Evolutionary conservation across 148 eudicot genomes (phyloP).

Genomic region (Chenopodium album): DNA sequence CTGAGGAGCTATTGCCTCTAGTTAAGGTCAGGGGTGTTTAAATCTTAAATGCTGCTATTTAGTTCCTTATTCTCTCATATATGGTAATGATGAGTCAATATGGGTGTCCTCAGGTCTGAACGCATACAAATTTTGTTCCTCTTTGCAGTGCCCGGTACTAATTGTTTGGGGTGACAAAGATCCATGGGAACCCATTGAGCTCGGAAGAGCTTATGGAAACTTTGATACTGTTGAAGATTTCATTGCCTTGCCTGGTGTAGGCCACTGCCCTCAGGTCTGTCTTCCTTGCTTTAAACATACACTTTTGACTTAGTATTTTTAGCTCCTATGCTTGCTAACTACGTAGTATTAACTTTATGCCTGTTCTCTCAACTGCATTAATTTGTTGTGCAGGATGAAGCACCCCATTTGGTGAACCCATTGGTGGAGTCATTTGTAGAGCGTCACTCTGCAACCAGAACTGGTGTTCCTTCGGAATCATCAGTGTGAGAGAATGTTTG

Average conservation of each 20-base stretch:
- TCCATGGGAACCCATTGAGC: slow-evolving; percentile 98
- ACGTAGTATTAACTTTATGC: background rate
- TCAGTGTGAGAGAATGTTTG: slow-evolving; percentile 6
- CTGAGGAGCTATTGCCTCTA: slow-evolving; percentile 90
- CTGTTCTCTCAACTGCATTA: background rate
- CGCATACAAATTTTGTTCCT: background rate
- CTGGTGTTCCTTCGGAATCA: slow-evolving; percentile 13
- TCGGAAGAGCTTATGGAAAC: slow-evolving; percentile 71
- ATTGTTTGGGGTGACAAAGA: slow-evolving; percentile 98
- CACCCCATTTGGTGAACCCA: slow-evolving; percentile 87
- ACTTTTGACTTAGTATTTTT: background rate
- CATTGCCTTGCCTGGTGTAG: slow-evolving; percentile 79
- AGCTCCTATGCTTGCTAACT: background rate
- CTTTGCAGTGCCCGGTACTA: slow-evolving; percentile 82
- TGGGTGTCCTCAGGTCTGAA: background rate
- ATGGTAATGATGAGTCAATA: background rate
- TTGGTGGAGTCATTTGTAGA: slow-evolving; percentile 75
- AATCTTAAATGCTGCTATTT: background rate
- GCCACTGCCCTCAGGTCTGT: slow-evolving; percentile 96
- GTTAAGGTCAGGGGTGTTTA: slow-evolving; percentile 56
- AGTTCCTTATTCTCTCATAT: background rate
- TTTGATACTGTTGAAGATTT: slow-evolving; percentile 84
- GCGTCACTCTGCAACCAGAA: slow-evolving; percentile 45
- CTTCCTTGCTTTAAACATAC: slow-evolving; percentile 14
- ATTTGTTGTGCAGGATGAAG: slow-evolving; percentile 67